These are phyloP conservation scores for Phytophthora hibernalis DNA, from an alignment of 352 stramenopile species.

Conservation along the genomic window DNA sequence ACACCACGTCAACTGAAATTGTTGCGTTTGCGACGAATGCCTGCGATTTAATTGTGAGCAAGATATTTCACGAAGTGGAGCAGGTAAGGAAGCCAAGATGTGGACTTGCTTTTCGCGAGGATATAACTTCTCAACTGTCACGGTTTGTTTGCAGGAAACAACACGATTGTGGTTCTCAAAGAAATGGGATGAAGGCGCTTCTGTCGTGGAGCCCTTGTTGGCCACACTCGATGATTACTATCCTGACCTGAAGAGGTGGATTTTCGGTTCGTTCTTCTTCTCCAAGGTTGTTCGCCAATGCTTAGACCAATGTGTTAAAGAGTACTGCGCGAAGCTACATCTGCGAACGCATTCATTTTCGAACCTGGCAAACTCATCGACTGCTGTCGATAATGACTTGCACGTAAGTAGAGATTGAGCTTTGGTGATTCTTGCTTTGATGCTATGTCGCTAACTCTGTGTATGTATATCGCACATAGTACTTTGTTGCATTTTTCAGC, in stretches of 20 bases:
- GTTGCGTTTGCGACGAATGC: conserved; percentile 72
- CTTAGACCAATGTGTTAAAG: conserved; percentile 68
- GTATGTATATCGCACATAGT: conserved; percentile 31
- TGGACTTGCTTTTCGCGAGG: neutral
- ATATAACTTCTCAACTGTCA: neutral
- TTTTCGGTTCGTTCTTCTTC: conserved; percentile 87
- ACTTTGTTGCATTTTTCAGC: conserved; percentile 75
- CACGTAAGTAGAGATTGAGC: conserved; percentile 39
- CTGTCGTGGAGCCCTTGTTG: conserved; percentile 77
- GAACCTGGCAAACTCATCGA: conserved; percentile 41
- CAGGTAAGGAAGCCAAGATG: conserved; percentile 39
- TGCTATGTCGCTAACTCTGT: conserved; percentile 2
- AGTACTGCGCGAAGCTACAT: conserved; percentile 71
- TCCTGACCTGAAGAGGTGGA: conserved; percentile 73
- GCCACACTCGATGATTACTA: conserved; percentile 86
- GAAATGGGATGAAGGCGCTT: conserved; percentile 82
- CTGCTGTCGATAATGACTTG: conserved; percentile 66
- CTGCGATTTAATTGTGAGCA: conserved; percentile 71
- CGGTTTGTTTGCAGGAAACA: conserved; percentile 53
- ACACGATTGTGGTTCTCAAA: conserved; percentile 81
- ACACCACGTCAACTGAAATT: conserved; percentile 83
- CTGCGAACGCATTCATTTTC: conserved; percentile 67
- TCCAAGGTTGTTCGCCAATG: conserved; percentile 78
- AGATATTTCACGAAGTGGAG: conserved; percentile 86
- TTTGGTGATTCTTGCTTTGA: neutral